Conservation (phyloP, 805 yeast species). For the Candida michaelii region DNA sequence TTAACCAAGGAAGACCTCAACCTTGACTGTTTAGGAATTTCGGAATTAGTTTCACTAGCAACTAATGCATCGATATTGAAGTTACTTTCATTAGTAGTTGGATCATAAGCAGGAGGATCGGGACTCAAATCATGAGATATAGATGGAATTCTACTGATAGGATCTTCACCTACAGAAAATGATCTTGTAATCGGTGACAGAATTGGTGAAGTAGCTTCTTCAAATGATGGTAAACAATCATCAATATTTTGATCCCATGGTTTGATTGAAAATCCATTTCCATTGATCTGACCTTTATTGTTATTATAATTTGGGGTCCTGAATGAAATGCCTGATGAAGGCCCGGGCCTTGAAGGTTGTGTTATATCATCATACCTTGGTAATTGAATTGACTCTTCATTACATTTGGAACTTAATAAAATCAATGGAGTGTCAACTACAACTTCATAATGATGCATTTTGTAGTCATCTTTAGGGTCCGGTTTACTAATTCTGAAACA, state of each 20-base stretch:
- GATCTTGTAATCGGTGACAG: conserved; percentile 37
- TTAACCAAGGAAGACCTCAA: conserved; percentile 29
- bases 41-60: conserved; percentile 8
- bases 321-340: conserved; percentile 24
- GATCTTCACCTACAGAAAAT: conserved; percentile 35
- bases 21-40: conserved; percentile 18
- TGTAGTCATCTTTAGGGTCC: conserved; percentile 44
- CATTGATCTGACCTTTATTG: conserved; percentile 15
- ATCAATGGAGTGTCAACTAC: conserved; percentile 75
- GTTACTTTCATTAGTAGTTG: conserved; percentile 3
- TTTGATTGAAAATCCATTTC: conserved; percentile 32
- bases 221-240: conserved; percentile 57
- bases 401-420: conserved; percentile 41
- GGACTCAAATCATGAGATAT: conserved; percentile 12
- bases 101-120: conserved; percentile 16
- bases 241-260: conserved; percentile 22
- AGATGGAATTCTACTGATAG: conserved; percentile 36
- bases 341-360: not conserved
- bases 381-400: conserved; percentile 39
- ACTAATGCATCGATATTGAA: conserved; percentile 30
- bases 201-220: conserved; percentile 59
- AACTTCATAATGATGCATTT: conserved; percentile 75
- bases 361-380: conserved; percentile 38
- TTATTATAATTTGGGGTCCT: conserved; percentile 38
- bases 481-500: conserved; percentile 67